phyloP scores from a whole-genome alignment of 495 filamentous ascomycete species.

The Saxophila tyrrhenica region DNA sequence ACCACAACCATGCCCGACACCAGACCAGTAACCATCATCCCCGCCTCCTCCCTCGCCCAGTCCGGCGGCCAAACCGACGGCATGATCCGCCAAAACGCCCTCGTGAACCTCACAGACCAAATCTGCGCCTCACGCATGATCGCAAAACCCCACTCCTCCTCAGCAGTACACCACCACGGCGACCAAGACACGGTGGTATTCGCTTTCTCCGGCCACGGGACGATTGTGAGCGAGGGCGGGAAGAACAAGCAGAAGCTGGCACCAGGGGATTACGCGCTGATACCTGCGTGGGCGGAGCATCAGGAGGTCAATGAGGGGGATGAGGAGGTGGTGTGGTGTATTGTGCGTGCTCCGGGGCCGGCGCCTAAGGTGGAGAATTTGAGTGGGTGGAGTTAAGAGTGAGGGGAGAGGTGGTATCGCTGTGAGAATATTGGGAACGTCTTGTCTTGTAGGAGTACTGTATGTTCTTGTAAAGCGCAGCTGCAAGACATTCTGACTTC shows the following conservation, averaged over 20 bases:
- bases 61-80: conserved; percentile 38
- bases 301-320: conserved; percentile 55
- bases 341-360: conserved; percentile 43
- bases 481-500: too few relatives aligned
- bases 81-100: conserved; percentile 45
- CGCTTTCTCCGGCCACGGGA: conserved; percentile 37
- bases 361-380: conserved; percentile 44
- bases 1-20: conserved; percentile 8
- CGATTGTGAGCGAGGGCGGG: conserved; percentile 37
- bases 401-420: too few relatives aligned
- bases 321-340: conserved; percentile 47
- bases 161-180: conserved; percentile 44
- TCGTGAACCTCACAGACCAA: conserved; percentile 46
- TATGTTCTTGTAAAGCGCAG: too few relatives aligned
- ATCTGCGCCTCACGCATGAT: conserved; percentile 43
- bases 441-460: too few relatives aligned
- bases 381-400: background rate
- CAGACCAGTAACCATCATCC: conserved; percentile 22
- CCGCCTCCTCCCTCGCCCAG: conserved; percentile 16
- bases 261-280: conserved; percentile 52
- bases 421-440: too few relatives aligned
- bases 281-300: conserved; percentile 54
- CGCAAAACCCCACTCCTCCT: conserved; percentile 40
- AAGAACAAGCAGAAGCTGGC: conserved; percentile 40
- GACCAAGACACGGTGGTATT: conserved; percentile 46